Evolutionary conservation across 192 early-diverging fungal species (phyloP).

Genomic region (Umbelopsis ramanniana): DNA sequence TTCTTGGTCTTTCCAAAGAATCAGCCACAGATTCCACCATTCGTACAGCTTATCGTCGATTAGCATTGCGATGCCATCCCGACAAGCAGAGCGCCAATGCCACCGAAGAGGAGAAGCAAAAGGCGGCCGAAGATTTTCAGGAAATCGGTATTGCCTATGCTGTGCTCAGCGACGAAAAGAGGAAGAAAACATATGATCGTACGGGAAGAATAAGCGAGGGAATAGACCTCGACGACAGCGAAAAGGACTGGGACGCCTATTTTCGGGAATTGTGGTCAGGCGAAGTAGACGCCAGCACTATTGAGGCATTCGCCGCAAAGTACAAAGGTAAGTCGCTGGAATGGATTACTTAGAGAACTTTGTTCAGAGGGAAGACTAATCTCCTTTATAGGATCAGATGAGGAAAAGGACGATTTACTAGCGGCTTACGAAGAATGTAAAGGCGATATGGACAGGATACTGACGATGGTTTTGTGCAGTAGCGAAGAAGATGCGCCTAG

Average conservation of each 20-base stretch:
- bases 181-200: conserved; percentile 71
- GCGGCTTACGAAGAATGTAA: conserved; percentile 64
- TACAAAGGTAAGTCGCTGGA: conserved; percentile 65
- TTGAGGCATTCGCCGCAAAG: conserved; percentile 69
- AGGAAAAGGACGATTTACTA: conserved; percentile 75
- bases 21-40: conserved; percentile 73
- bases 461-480: conserved; percentile 62
- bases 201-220: conserved; percentile 68
- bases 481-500: conserved; percentile 68
- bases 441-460: conserved; percentile 75
- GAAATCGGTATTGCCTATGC: conserved; percentile 75
- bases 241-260: conserved; percentile 79
- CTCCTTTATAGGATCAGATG: conserved; percentile 60
- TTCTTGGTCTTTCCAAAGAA: conserved; percentile 27
- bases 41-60: conserved; percentile 87
- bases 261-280: conserved; percentile 80
- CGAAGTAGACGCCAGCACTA: conserved; percentile 71
- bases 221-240: conserved; percentile 44
- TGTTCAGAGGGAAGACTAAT: neutral
- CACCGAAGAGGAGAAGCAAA: conserved; percentile 59
- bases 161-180: conserved; percentile 69
- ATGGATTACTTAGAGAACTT: neutral
- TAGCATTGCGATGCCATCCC: conserved; percentile 88
- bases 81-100: conserved; percentile 75
- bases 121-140: conserved; percentile 76